phyloP scores from a whole-genome alignment of 768 basidiomycete species.

The Pholiota conissans region DNA sequence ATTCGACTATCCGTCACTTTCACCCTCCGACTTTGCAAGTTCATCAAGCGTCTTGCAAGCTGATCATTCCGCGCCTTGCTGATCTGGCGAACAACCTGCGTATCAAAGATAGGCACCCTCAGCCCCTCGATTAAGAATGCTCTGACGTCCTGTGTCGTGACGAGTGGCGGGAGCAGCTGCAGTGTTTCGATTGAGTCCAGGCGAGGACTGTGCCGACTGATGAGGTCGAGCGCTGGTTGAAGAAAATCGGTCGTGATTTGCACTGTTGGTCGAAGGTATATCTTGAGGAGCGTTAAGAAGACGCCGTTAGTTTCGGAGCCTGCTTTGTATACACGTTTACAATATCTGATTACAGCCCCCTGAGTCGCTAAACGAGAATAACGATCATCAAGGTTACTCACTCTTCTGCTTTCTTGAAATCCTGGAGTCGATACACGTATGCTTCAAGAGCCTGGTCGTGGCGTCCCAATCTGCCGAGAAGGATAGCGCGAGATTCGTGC shows the following conservation, averaged over 20 bases:
- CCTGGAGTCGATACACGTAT: constrained; percentile 85
- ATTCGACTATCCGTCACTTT: constrained; percentile 91
- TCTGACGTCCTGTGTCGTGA: constrained; percentile 78
- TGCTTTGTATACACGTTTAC: constrained; percentile 75
- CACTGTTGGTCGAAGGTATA: constrained; percentile 79
- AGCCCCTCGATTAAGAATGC: constrained; percentile 75
- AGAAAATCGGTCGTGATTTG: constrained; percentile 58
- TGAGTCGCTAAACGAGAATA: neutral
- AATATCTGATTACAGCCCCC: constrained; percentile 61
- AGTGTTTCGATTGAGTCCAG: constrained; percentile 83
- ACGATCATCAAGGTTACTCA: constrained; percentile 33
- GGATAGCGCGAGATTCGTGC: constrained; percentile 88
- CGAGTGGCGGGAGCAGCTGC: constrained; percentile 85
- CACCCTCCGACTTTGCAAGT: constrained; percentile 77
- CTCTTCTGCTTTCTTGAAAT: constrained; percentile 89
- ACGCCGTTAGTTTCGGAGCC: constrained; percentile 56
- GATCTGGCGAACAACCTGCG: constrained; percentile 66
- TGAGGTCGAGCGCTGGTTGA: constrained; percentile 82
- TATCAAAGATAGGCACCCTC: constrained; percentile 68
- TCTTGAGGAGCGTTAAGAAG: constrained; percentile 82
- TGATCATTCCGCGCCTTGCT: constrained; percentile 78
- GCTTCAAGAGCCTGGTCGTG: constrained; percentile 95
- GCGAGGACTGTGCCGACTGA: constrained; percentile 79
- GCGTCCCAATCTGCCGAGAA: constrained; percentile 85
- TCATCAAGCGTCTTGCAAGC: constrained; percentile 69